These are phyloP conservation scores for Fremontodendron californicum DNA, from an alignment of 345 rosid species.

Conservation along the genomic window DNA sequence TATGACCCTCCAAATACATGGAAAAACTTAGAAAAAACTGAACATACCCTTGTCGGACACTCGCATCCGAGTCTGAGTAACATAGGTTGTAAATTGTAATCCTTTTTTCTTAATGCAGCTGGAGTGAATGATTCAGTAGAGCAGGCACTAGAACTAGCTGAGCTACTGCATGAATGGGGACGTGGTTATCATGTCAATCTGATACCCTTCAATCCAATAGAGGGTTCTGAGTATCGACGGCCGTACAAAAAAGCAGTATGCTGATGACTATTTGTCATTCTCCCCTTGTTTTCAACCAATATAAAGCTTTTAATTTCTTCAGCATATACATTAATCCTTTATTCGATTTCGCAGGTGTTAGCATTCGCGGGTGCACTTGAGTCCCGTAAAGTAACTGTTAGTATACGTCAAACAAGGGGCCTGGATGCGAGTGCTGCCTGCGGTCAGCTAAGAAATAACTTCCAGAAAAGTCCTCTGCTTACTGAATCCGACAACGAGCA, in stretches of 20 bases:
- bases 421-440: conserved; percentile 97
- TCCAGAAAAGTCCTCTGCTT: conserved; percentile 77
- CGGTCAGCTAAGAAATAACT: conserved; percentile 92
- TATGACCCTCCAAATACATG: too few relatives aligned
- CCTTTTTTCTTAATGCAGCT: conserved; percentile 41
- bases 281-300: not conserved
- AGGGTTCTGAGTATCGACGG: conserved; percentile 72
- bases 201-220: conserved; percentile 88
- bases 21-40: too few relatives aligned
- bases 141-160: conserved; percentile 78
- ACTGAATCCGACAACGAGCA: conserved; percentile 27
- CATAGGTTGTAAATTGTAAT: too few relatives aligned
- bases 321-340: not conserved
- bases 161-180: conserved; percentile 75
- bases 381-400: conserved; percentile 69
- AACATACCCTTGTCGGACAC: too few relatives aligned
- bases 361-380: conserved; percentile 72
- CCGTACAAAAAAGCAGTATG: conserved; percentile 76
- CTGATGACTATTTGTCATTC: conserved; percentile 6
- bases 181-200: conserved; percentile 76
- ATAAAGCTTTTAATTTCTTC: not conserved
- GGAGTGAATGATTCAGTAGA: conserved; percentile 80
- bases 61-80: too few relatives aligned
- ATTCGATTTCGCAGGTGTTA: conserved; percentile 40
- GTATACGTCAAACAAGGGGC: conserved; percentile 83